These are phyloP conservation scores for Xylariaceae sp. DNA, from an alignment of 2,329 filamentous ascomycete species.

Conservation along the genomic window DNA sequence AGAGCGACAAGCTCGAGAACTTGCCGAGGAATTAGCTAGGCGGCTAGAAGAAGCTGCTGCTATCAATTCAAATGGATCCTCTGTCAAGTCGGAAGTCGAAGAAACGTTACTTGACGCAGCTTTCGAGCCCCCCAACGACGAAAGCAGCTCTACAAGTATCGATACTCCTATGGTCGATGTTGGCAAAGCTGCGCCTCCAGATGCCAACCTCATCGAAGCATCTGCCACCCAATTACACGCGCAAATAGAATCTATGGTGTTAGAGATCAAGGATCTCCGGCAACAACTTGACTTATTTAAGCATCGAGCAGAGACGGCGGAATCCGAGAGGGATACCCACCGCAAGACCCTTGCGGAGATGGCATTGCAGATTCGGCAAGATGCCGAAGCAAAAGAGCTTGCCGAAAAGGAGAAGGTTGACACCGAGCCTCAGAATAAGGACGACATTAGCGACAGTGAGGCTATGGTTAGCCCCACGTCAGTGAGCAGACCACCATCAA, in stretches of 20 bases:
- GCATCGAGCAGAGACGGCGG: conserved; percentile 78
- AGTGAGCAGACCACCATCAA: conserved; percentile 34
- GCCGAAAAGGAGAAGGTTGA: conserved; percentile 50
- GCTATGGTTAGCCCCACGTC: conserved; percentile 27
- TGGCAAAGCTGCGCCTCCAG: conserved; percentile 34
- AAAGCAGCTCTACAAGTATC: conserved; percentile 30
- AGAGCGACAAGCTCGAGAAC: conserved; percentile 81
- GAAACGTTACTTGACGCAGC: conserved; percentile 53
- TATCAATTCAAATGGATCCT: conserved; percentile 48
- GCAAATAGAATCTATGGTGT: conserved; percentile 76
- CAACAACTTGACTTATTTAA: conserved; percentile 81
- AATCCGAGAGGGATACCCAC: conserved; percentile 75
- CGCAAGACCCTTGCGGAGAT: conserved; percentile 84
- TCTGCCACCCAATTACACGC: conserved; percentile 63
- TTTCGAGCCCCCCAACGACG: conserved; percentile 53
- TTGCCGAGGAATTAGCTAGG: conserved; percentile 82
- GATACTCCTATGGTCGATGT: conserved; percentile 26
- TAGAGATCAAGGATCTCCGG: conserved; percentile 82
- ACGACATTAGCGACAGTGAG: conserved; percentile 37
- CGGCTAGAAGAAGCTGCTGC: conserved; percentile 66
- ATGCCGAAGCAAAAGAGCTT: conserved; percentile 62
- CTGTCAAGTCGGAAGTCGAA: conserved; percentile 44
- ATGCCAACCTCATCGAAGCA: conserved; percentile 46
- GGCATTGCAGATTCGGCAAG: conserved; percentile 79
- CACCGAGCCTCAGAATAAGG: conserved; percentile 35